Conservation (phyloP, 2,329 filamentous ascomycete species). For the Ceratocystis eucalypticola region DNA sequence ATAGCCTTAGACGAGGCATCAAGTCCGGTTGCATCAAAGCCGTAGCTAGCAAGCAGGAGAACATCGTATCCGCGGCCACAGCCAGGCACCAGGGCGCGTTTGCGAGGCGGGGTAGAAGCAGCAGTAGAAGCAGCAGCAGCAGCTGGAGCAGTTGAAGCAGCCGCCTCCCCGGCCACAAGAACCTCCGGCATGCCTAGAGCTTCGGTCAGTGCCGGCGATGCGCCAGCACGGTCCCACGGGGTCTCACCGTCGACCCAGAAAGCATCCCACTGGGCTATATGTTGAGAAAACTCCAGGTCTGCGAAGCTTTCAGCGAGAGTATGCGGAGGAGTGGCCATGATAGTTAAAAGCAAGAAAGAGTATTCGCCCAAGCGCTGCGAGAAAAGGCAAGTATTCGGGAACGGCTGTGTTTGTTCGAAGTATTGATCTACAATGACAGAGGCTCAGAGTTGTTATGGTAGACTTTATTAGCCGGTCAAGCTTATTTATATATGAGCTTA, state of each 20-base stretch:
- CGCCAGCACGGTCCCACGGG: conserved; percentile 44
- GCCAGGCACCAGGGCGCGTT: conserved; percentile 57
- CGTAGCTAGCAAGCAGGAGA: conserved; percentile 56
- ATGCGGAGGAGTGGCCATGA: neutral
- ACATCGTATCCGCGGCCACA: conserved; percentile 77
- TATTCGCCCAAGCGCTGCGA: no score
- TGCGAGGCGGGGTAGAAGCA: conserved; percentile 23
- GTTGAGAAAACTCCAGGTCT: conserved; percentile 21
- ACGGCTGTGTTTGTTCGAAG: neutral
- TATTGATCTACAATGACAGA: no score
- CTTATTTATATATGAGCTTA: neutral
- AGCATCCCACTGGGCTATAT: conserved; percentile 33
- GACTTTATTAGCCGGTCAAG: neutral
- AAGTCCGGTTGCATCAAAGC: conserved; percentile 64
- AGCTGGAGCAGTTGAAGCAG: conserved; percentile 28
- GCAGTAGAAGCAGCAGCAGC: conserved; percentile 45
- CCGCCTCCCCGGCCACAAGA: conserved; percentile 19
- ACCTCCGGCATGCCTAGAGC: conserved; percentile 28
- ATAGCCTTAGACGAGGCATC: conserved; percentile 45
- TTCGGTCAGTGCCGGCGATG: conserved; percentile 41
- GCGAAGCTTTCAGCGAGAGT: neutral
- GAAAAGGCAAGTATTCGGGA: neutral
- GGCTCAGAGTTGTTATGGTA: neutral
- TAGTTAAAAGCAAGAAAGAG: neutral
- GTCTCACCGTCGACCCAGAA: conserved; percentile 34